phyloP scores from a whole-genome alignment of 768 basidiomycete genomes.

The Auricularia cornea region DNA sequence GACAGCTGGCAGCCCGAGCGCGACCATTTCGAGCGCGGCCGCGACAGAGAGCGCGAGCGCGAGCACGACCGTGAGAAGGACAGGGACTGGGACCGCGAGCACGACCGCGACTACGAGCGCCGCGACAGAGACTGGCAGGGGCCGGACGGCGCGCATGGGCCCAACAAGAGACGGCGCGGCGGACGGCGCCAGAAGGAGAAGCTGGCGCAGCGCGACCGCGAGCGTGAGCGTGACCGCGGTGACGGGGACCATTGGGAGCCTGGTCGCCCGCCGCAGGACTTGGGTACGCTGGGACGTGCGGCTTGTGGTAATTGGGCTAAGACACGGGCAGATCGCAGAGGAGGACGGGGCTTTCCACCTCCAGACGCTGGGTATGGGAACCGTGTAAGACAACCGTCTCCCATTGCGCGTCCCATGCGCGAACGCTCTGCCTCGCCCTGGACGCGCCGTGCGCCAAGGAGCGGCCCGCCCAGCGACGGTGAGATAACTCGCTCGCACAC shows the following conservation, averaged over 20 bases:
- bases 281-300: too few relatives aligned
- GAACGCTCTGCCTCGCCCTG: not conserved
- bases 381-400: not conserved
- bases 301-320: too few relatives aligned
- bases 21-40: not conserved
- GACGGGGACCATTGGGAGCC: too few relatives aligned
- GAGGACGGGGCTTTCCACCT: too few relatives aligned
- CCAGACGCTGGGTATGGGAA: not conserved
- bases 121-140: not conserved
- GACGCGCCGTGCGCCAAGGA: not conserved
- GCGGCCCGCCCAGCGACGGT: not conserved
- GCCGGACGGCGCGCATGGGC: not conserved
- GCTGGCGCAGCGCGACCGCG: too few relatives aligned
- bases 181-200: too few relatives aligned
- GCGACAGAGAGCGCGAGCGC: not conserved
- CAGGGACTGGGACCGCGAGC: not conserved
- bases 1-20: not conserved
- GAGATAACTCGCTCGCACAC: constrained; percentile 1
- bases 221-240: not conserved
- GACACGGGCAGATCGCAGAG: too few relatives aligned
- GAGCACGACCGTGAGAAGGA: not conserved
- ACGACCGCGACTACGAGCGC: not conserved
- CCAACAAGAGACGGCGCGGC: too few relatives aligned
- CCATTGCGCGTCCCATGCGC: constrained; percentile 2
- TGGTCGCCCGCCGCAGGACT: too few relatives aligned